Conservation (phyloP, 23 red algal genomes). For the Agarophyton chilense region DNA sequence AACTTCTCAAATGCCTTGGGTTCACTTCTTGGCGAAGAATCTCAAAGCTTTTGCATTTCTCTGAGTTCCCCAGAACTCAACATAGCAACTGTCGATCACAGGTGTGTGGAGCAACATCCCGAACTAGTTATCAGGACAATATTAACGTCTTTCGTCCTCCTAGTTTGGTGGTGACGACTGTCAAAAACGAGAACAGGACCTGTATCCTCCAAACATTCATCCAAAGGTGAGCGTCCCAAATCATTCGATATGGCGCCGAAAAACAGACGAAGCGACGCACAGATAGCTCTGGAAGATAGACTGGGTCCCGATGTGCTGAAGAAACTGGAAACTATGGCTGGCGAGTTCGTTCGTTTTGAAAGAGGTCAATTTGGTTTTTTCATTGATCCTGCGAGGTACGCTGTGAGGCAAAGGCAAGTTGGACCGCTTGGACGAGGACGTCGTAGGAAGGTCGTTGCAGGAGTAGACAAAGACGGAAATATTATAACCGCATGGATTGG, state of each 20-base stretch:
- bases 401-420: conserved; percentile 81
- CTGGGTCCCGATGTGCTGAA: conserved; percentile 88
- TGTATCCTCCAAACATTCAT: too few relatives aligned
- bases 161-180: too few relatives aligned
- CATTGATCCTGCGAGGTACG: conserved; percentile 94
- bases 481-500: conserved; percentile 94
- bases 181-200: too few relatives aligned
- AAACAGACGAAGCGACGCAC: conserved; percentile 42
- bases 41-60: too few relatives aligned
- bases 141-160: too few relatives aligned
- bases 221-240: neutral
- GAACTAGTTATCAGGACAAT: too few relatives aligned
- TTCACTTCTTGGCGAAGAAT: neutral
- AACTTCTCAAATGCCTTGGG: neutral
- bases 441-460: conserved; percentile 82
- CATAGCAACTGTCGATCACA: too few relatives aligned
- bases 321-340: conserved; percentile 87
- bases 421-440: conserved; percentile 76
- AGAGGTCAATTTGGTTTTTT: conserved; percentile 91
- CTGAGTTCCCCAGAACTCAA: too few relatives aligned
- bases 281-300: conserved; percentile 83
- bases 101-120: too few relatives aligned
- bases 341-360: conserved; percentile 93
- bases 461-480: conserved; percentile 91
- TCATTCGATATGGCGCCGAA: conserved; percentile 43